A percentile compares a stretch with the other conserved stretches of the same genome.
Conservation (phyloP, 768 basidiomycete species). For the Ramaria rubella region DNA sequence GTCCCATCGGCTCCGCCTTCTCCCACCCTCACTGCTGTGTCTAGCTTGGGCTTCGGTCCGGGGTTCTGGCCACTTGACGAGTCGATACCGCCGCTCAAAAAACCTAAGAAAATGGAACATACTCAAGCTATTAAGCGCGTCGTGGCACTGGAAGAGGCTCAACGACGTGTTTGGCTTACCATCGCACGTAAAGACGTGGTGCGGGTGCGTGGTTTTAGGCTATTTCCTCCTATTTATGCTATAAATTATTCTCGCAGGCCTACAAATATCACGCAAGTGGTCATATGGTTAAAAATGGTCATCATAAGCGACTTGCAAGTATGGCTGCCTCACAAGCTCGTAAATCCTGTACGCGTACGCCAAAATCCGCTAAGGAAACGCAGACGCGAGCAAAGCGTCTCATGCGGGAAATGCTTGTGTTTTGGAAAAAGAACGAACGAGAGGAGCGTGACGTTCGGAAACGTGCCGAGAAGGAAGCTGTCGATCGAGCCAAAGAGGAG, state of each 20-base stretch:
- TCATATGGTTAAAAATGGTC: constrained; percentile 57
- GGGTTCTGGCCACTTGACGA: constrained; percentile 72
- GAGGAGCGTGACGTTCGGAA: constrained; percentile 90
- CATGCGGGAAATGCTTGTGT: constrained; percentile 93
- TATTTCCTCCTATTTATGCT: neutral
- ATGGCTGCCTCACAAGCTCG: constrained; percentile 73
- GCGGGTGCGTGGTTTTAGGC: constrained; percentile 42
- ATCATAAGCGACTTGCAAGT: constrained; percentile 70
- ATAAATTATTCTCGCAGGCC: constrained; percentile 41
- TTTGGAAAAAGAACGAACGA: constrained; percentile 98
- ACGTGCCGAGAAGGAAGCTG: constrained; percentile 91
- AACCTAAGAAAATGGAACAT: constrained; percentile 73
- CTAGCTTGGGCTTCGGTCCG: constrained; percentile 32
- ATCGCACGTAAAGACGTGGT: constrained; percentile 80
- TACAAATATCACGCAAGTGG: constrained; percentile 71
- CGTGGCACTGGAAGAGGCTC: constrained; percentile 72
- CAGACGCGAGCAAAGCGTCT: constrained; percentile 81
- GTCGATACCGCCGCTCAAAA: constrained; percentile 59
- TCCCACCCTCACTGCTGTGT: constrained; percentile 41
- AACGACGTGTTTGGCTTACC: constrained; percentile 85
- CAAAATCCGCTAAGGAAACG: constrained; percentile 73
- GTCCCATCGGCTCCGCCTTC: constrained; percentile 64
- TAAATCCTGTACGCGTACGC: constrained; percentile 63
- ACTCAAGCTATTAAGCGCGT: constrained; percentile 65
- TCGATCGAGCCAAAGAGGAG: constrained; percentile 79